Conservation (phyloP, 208 protist species). For the Porcisia hertigi region DNA sequence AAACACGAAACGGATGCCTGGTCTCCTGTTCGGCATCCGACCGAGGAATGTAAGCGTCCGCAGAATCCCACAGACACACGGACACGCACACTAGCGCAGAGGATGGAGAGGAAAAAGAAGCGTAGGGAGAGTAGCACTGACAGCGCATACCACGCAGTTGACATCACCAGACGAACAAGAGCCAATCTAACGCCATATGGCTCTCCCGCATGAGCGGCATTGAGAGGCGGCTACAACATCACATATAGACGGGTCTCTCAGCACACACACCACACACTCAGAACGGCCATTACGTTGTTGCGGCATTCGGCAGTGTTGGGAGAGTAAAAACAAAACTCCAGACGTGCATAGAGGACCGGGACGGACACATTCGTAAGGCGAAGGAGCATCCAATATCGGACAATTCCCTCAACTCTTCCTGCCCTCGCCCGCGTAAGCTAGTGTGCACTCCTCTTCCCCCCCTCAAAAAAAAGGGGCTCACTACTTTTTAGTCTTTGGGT, state of each 20-base stretch:
- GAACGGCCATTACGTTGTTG: not conserved
- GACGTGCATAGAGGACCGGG: not conserved
- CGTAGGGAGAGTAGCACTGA: not conserved
- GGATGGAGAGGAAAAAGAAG: not conserved
- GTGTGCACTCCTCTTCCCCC: not conserved
- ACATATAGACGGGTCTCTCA: not conserved
- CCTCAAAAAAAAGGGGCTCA: not conserved
- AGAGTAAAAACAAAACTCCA: not conserved
- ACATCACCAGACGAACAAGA: not conserved
- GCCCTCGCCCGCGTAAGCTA: not conserved
- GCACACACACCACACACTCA: not conserved
- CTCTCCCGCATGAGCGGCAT: not conserved
- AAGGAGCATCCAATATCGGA: not conserved
- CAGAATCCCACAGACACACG: not conserved
- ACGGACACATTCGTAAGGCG: not conserved
- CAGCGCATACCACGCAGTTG: not conserved
- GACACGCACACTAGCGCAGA: not conserved
- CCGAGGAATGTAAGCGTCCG: not conserved
- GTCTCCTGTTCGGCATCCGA: not conserved
- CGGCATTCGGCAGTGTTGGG: not conserved
- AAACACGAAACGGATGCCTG: not conserved
- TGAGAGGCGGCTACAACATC: not conserved
- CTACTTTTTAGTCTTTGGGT: not conserved
- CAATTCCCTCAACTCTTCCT: not conserved
- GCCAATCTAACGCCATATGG: not conserved